These are phyloP conservation scores for Triticum timopheevii DNA, from an alignment of 176 grass and related monocot genomes.

Conservation along the genomic window DNA sequence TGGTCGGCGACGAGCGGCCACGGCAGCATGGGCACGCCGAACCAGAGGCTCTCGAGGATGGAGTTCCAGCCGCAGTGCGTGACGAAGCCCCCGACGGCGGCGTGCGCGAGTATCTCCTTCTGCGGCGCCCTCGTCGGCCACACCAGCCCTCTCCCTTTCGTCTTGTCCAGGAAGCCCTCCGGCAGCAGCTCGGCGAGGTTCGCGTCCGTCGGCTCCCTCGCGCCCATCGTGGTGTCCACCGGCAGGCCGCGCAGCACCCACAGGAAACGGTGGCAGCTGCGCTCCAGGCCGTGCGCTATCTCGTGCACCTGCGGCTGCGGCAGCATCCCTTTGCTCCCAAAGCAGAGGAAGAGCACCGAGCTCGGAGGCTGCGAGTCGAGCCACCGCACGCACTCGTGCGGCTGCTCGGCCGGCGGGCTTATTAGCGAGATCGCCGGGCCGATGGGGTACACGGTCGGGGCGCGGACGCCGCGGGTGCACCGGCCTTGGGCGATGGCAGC, in stretches of 20 bases:
- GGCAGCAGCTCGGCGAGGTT: too few species aligned
- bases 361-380: slow-evolving; percentile 39
- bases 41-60: slow-evolving; percentile 16
- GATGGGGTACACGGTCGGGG: too few species aligned
- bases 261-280: background rate
- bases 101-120: slow-evolving; percentile 50
- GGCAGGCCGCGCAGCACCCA: too few species aligned
- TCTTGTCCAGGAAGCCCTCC: too few species aligned
- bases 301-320: background rate
- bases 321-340: slow-evolving; percentile 31
- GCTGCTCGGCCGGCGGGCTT: too few species aligned
- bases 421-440: too few species aligned
- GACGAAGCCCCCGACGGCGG: slow-evolving; percentile 46
- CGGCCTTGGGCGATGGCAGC: too few species aligned
- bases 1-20: slow-evolving; percentile 49
- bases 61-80: slow-evolving; percentile 67
- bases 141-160: too few species aligned
- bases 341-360: slow-evolving; percentile 51
- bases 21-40: slow-evolving; percentile 38
- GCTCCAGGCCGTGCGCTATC: background rate
- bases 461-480: too few species aligned
- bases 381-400: slow-evolving; percentile 36
- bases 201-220: too few species aligned
- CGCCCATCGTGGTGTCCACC: too few species aligned
- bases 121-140: background rate